Evolutionary conservation across 2,329 filamentous ascomycete genomes (phyloP), one percentile per base, ranked within the genome.

Genomic region (Ilyonectria robusta): DNA sequence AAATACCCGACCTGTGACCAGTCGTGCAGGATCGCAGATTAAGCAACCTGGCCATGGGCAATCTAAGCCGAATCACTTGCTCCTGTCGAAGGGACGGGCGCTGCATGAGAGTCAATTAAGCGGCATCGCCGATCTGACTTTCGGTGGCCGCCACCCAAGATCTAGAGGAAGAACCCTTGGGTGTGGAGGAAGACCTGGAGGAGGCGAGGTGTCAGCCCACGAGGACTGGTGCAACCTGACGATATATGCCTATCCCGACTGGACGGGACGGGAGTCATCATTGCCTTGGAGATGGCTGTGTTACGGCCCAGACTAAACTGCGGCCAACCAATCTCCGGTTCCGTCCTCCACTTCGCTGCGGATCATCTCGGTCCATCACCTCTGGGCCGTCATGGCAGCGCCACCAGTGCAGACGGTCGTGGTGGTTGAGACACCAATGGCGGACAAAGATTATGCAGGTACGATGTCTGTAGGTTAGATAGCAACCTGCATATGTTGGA

Each of bases 1-100:
- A 68, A 74, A 67, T 70, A 68, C 56, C 72, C 72, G 72, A 71
- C 53, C 48, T 62, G 65, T 54, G 47, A 69, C 54, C 46, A 53
- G 48, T 31, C 37, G 51, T 72, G 68, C 59, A 67, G 68, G 63
- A 74, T 72, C 63, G 53, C 37, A 66, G 62, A 67, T 70, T 62
- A 62, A 66, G 65, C 66, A 59, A 55, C 62, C 55, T 56, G 48
- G 53, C 56, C 35, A 51, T 8, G 29, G 59, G 29, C 21, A 26
- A 21, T 33, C 35, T 54, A 23, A 46, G 29, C 44, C 56, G 57
- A 63, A 53, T 54, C 65, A 44, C 56, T 29, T 26, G 4, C 37
- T 48, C 54, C 40, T 31, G 48, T 51, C 47, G 37, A 17, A 59
- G 44, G 57, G 26, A 23, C 17, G 21, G 50, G 35, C 31, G 53